Evolutionary conservation across 1,139 yeast genomes (phyloP), one percentile per base, ranked within the genome.

Genomic region (Lodderomyces metapsilosis): DNA sequence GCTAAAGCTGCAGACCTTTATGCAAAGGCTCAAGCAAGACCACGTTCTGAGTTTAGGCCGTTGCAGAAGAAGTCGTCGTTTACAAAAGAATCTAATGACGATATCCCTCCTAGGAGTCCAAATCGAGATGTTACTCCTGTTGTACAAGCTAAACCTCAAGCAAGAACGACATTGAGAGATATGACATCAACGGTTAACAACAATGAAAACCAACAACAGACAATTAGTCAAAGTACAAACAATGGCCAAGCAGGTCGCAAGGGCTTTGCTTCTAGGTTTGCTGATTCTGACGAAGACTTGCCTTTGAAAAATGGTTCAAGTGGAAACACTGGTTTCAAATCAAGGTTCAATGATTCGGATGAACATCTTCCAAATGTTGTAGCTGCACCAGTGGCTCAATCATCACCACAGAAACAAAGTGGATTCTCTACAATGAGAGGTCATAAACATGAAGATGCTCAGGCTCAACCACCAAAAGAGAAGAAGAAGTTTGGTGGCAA

Each of bases 51-150:
- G 12, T 59, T 76, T 61, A 58, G 68, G 34, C 72, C 57, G 28
- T 55, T 59, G 34, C 71, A 75, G 46, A 41, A 32, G 27, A 71
- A 69, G 42, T 80, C 88, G 0, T 80, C 87, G 18, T 82, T 76
- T 53, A 77, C 73, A 42, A 79, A 74, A 52, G 61, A 54, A 15
- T 53, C 37, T 7, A 83, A 79, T 33, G 74, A 66, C 9, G 73
- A 62, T 37, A 61, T 28, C n/a, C 37, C 54, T 34, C 39, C 49
- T 6, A 38, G 45, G 34, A 39, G 40, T 21, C 42, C 46, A 22
- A 36, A 36, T 18, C 38, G 48, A 35, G 32, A 16, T 5, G 18
- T 15, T 7, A 13, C 13, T 10, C 20, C 20, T 11, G 16, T 5
- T 9, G 7, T 15, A 4, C 22, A n/a, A 24, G 4, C 15, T 28